phyloP scores from a whole-genome alignment of 306 rosid species.

The Begonia loranthoides region DNA sequence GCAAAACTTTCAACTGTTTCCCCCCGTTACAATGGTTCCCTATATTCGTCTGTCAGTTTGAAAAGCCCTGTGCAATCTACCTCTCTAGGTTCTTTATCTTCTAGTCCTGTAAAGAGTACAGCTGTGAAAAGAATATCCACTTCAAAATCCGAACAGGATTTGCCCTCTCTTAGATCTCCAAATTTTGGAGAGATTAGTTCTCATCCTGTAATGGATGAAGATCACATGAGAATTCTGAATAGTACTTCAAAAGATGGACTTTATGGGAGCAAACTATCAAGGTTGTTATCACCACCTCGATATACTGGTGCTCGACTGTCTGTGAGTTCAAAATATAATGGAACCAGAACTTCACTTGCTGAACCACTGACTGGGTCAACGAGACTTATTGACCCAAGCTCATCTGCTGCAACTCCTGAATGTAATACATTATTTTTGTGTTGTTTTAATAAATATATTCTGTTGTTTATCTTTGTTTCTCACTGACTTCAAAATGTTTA shows the following conservation, averaged over 20 bases:
- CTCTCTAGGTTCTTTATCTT: conserved; percentile 50
- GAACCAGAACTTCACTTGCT: conserved; percentile 30
- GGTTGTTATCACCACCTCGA: conserved; percentile 59
- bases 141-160: conserved; percentile 97
- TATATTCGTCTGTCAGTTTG: conserved; percentile 39
- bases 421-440: conserved; percentile 59
- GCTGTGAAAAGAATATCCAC: conserved; percentile 44
- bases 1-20: conserved; percentile 28
- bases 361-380: conserved; percentile 31
- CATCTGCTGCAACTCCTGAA: conserved; percentile 55
- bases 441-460: not conserved
- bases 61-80: conserved; percentile 58
- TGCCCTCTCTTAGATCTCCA: conserved; percentile 70
- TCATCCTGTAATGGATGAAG: conserved; percentile 56
- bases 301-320: conserved; percentile 41
- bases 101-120: conserved; percentile 50
- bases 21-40: conserved; percentile 42
- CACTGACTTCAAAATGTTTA: conserved; percentile 18
- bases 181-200: conserved; percentile 51
- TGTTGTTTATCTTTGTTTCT: conserved; percentile 1
- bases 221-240: conserved; percentile 43
- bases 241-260: conserved; percentile 50
- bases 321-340: conserved; percentile 43
- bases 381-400: conserved; percentile 48
- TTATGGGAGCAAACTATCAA: conserved; percentile 46